phyloP scores from a whole-genome alignment of 257 asterid genomes.

The Nemophila menziesii region DNA sequence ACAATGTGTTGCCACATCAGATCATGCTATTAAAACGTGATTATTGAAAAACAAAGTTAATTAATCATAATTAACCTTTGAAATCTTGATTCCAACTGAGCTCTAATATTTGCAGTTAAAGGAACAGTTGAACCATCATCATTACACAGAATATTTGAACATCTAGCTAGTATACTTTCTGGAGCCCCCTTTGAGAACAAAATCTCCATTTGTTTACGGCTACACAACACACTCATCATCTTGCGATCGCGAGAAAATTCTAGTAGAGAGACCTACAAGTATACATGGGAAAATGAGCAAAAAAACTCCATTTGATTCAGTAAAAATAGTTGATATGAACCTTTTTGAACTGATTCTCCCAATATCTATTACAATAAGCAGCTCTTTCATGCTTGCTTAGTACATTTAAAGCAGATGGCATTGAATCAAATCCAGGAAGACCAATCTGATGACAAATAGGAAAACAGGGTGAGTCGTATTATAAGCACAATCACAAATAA shows the following conservation, averaged over 20 bases:
- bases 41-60: too few species aligned
- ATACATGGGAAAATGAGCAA: not conserved
- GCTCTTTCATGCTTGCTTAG: slow-evolving; percentile 95
- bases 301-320: not conserved
- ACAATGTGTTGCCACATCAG: slow-evolving; percentile 10
- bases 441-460: slow-evolving; percentile 64
- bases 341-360: slow-evolving; percentile 99
- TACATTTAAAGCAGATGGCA: slow-evolving; percentile 94
- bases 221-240: slow-evolving; percentile 98
- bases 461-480: slow-evolving; percentile 7
- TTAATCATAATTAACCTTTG: slow-evolving; percentile 35
- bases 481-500: not conserved
- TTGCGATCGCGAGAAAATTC: slow-evolving; percentile 99
- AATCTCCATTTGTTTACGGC: slow-evolving; percentile 80
- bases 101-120: slow-evolving; percentile 63
- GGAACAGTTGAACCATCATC: slow-evolving; percentile 76
- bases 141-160: slow-evolving; percentile 81
- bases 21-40: too few species aligned
- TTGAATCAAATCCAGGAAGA: slow-evolving; percentile 97
- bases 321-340: slow-evolving; percentile 23
- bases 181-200: slow-evolving; percentile 99
- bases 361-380: slow-evolving; percentile 86
- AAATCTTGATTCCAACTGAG: slow-evolving; percentile 69
- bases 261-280: slow-evolving; percentile 65
- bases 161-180: slow-evolving; percentile 84